Base-by-base conservation (phyloP, 768 basidiomycete genomes). In the Crepidotus variabilis region DNA sequence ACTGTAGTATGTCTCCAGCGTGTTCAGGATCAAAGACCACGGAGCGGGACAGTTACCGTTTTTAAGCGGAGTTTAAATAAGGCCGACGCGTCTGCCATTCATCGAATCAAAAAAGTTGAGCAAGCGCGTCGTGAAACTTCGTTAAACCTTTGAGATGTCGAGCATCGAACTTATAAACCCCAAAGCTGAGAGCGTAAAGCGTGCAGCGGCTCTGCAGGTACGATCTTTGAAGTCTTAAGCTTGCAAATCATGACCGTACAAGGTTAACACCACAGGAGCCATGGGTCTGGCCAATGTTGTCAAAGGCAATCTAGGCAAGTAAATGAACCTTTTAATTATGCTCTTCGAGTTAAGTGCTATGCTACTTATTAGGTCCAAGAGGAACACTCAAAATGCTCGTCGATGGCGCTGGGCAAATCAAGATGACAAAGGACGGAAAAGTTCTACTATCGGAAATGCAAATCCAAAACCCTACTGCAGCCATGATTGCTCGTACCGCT, bases 391-490 rank as follows among this genome's bases (percentile, higher is more conserved):
- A 99, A 80, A 98, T 99, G 96, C 86, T 99, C 52, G 97, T 99
- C 45, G 97, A 98, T 72, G 97, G 97, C 55, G 81, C 95, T 13
- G 97, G 97, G 9, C 92, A 94, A 75, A 95, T 99, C 72, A 99
- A 98, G 82, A 95, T 99, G 92, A 98, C 97, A 61, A 99, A 98
- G 79, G 97, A 98, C 67, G 97, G 97, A 60, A 99, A 99, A 76
- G 96, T 98, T 43, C 75, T 99, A 55, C 80, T 99, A 57, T 96
- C 94, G 43, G 97, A 99, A 77, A 99, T 99, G 97, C 97, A 98
- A 76, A 99, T 99, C 64, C 90, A 92, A 75, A 98, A 99, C 71
- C 97, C 97, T 28, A 98, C 97, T 2, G 97, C 97, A 16, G 95
- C 97, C 32, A 96, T 99, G 93, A 94, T 99, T 67, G 97, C 97